Evolutionary conservation across 441 rosid genomes (phyloP).

Genomic region (Populus trichocarpa): DNA sequence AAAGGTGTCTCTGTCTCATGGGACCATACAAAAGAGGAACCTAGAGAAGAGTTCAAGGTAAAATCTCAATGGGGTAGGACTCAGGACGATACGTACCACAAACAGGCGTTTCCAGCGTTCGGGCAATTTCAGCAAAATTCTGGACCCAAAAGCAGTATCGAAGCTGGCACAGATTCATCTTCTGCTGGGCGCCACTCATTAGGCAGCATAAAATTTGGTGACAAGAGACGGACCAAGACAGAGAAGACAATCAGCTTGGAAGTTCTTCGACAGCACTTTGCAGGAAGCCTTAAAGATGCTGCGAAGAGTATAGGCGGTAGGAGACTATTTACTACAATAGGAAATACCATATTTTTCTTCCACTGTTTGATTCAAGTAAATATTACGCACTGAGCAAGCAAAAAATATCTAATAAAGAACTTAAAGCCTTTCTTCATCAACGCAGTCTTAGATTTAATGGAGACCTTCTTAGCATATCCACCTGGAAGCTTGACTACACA

Average conservation of each 20-base stretch:
- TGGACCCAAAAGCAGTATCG: slow-evolving; percentile 13
- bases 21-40: slow-evolving; percentile 58
- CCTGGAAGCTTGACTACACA: not conserved
- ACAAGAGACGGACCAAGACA: no score
- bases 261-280: no score
- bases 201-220: slow-evolving; percentile 20
- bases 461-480: not conserved
- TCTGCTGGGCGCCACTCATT: slow-evolving; percentile 19
- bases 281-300: no score
- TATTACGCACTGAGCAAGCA: slow-evolving; percentile 1
- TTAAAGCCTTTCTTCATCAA: not conserved
- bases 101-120: slow-evolving; percentile 16
- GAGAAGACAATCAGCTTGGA: no score
- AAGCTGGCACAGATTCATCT: slow-evolving; percentile 3
- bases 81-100: slow-evolving; percentile 10
- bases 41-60: slow-evolving; percentile 53
- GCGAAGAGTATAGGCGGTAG: no score
- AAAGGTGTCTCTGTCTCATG: slow-evolving; percentile 29
- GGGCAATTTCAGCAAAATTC: slow-evolving; percentile 18
- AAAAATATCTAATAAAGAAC: not conserved
- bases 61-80: slow-evolving; percentile 26
- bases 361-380: not conserved
- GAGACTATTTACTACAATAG: not conserved
- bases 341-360: slow-evolving; percentile 6
- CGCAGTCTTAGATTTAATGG: slow-evolving; percentile 4